A percentile compares a stretch with the other conserved stretches of the same genome.
phyloP scores from a whole-genome alignment of 2,329 filamentous ascomycete genomes.

The Arachnomyces sp. region DNA sequence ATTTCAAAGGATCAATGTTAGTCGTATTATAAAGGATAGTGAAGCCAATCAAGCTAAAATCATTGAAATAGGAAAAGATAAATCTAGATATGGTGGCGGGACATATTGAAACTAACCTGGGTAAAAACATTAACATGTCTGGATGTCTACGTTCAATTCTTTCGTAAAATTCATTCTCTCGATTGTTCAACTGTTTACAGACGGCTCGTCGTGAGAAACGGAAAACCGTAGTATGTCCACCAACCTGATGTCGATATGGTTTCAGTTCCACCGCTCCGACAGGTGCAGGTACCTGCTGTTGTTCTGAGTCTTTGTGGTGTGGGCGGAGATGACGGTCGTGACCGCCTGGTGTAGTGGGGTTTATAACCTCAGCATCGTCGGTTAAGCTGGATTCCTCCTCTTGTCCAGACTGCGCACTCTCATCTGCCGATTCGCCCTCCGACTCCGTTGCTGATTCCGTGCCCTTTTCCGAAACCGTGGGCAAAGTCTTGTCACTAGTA shows the following conservation, averaged over 20 bases:
- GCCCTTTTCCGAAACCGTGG: constrained; percentile 29
- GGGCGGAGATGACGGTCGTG: constrained; percentile 17
- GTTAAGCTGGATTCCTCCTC: constrained; percentile 49
- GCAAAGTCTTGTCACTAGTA: constrained; percentile 28
- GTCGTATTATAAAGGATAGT: too few relatives aligned
- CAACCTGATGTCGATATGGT: constrained; percentile 94
- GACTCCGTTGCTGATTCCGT: constrained; percentile 39
- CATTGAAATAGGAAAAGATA: not conserved
- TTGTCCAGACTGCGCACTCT: constrained; percentile 33
- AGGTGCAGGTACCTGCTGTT: constrained; percentile 37
- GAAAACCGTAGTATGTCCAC: constrained; percentile 92
- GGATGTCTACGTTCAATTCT: constrained; percentile 87
- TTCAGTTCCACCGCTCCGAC: constrained; percentile 91
- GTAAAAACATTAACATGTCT: constrained; percentile 81
- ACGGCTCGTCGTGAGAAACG: constrained; percentile 91
- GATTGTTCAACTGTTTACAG: constrained; percentile 96
- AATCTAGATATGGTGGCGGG: not conserved
- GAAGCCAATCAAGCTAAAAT: constrained; percentile 5
- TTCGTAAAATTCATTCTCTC: constrained; percentile 98
- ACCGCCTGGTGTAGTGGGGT: constrained; percentile 38
- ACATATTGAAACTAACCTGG: constrained; percentile 54
- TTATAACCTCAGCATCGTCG: constrained; percentile 44
- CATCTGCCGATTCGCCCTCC: constrained; percentile 36
- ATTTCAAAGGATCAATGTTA: constrained; percentile 1
- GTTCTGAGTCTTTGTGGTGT: not conserved